Conservation (phyloP, 2,329 filamentous ascomycete genomes). For the Aspergillus pseudonomiae region DNA sequence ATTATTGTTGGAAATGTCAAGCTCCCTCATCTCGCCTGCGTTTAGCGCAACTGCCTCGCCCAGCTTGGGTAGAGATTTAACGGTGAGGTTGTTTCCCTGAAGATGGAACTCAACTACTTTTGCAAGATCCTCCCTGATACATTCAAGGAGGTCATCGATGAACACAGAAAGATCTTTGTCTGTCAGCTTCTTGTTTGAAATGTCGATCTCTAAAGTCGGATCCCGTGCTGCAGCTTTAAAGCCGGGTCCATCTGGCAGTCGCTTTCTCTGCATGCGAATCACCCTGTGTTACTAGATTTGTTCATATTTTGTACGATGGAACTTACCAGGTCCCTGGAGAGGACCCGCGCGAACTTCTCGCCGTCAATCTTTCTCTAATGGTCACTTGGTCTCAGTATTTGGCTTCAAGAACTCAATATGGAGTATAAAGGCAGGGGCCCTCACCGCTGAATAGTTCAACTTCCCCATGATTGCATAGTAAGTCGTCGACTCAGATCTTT, state of each 20-base stretch:
- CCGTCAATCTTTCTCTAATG: slow-evolving; percentile 50
- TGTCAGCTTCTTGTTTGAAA: slow-evolving; percentile 49
- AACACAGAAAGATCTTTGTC: slow-evolving; percentile 50
- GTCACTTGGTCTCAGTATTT: background rate
- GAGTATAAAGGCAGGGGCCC: slow-evolving; percentile 11
- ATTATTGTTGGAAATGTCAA: slow-evolving; percentile 52
- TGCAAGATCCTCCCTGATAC: slow-evolving; percentile 39
- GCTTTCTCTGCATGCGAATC: slow-evolving; percentile 34
- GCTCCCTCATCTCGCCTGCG: slow-evolving; percentile 47
- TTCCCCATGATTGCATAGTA: slow-evolving; percentile 36
- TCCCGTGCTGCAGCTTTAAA: slow-evolving; percentile 35
- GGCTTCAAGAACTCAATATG: background rate
- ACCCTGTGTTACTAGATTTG: background rate
- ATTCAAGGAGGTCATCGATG: slow-evolving; percentile 45
- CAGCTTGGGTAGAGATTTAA: slow-evolving; percentile 44
- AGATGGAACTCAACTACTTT: slow-evolving; percentile 52
- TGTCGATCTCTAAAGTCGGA: slow-evolving; percentile 48
- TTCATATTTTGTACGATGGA: background rate
- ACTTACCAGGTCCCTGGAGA: slow-evolving; percentile 49
- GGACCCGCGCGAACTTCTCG: slow-evolving; percentile 48
- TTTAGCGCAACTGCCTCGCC: slow-evolving; percentile 46
- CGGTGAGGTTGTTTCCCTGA: slow-evolving; percentile 48
- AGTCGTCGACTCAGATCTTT: background rate
- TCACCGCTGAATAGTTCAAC: slow-evolving; percentile 45
- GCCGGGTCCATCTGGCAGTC: slow-evolving; percentile 33